Base-by-base conservation (phyloP, 129 eudicot genomes). In the Heracleum sosnowskyi region DNA sequence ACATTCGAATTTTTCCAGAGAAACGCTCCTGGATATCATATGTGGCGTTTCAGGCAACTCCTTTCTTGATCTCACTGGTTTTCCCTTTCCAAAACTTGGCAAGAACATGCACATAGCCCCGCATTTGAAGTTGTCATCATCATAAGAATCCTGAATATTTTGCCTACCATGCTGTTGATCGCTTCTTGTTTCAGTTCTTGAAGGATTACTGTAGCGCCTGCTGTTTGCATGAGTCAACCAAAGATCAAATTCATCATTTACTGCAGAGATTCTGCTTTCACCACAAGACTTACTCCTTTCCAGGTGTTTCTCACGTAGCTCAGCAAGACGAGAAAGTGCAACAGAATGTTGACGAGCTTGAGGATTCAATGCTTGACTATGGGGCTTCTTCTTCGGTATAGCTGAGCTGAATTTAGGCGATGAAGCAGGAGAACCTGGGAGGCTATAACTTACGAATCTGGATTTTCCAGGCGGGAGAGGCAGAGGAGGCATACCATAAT, bases 1-100 rank as follows among this genome's bases (percentile, higher is more conserved):
- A 26, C 97, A 91, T 70, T 94, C 97, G 46, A 94, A 94, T 81
- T 87, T 91, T 84, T 94, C 97, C 10, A 94, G 80, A 22, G 98
- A 94, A 8, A 90, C 91, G 39, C 85, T 85, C 37, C 79, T 87
- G 12, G 97, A 94, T 55, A 91, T 86, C 20, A 84, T 82, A 37
- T 82, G 85, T 18, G 81, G 73, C n/a, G 11, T 46, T 57, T 86
- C 87, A 0, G 68, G 16, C 16, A 60, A n/a, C 16, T 70, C 83
- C 78, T 78, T 89, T 69, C 75, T 78, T 17, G 90, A 77, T 80
- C 83, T 91, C 28, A 88, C 90, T 1, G 87, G 80, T 75, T 91
- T 94, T 60, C 84, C 96, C 79, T 88, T 94, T 18, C 96, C 91
- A 6, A 90, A 90, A 8, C 93, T 89, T 0, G 98, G 98, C 29